Evolutionary conservation across 2,329 filamentous ascomycete species (phyloP), one percentile per base, ranked within the genome.

Genomic region (Sclerotinia subarctica): DNA sequence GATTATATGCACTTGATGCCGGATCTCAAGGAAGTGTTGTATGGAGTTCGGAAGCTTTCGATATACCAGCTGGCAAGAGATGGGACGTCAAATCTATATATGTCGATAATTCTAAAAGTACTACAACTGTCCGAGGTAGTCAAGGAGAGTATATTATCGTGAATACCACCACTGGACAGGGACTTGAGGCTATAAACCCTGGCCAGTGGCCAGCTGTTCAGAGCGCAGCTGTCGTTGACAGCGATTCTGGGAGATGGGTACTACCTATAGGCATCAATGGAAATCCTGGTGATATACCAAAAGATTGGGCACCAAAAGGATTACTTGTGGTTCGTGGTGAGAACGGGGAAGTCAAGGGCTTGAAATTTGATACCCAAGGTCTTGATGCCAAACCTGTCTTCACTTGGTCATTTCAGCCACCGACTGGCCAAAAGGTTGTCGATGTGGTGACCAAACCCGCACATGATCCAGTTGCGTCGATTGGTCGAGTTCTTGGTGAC

Each of bases 401-500:
- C 77, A 75, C 85, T 0, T 99, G 95, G 95, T 86, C 85, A 42
- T 93, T 98, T 74, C 79, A 85, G 32, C 86, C 92, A 11, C 83
- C 86, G 0, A 75, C 82, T 1, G 88, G 87, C 15, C 86, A 96
- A 77, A 87, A 83, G 69, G 87, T 98, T 66, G 81, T 89, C 8
- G 82, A 85, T 56, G 83, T 95, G 51, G 89, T 88, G 2, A 84
- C 88, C 24, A 86, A 89, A 59, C 88, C 92, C 13, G 77, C 85
- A 2, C 90, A 94, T 72, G 94, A 99, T 74, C 93, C 93, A 0
- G 89, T 98, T 59, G 94, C 95, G 3, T 98, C 95, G 0, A 97
- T 99, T 73, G 95, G 95, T 13, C 93, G 92, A 69, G 95, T 98
- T 1, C 86, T 99, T 29, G 94, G 93, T 35, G 91, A 99, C 76